Base-by-base conservation (phyloP, 805 yeast species). In the Sugiyamaella chiloensis region DNA sequence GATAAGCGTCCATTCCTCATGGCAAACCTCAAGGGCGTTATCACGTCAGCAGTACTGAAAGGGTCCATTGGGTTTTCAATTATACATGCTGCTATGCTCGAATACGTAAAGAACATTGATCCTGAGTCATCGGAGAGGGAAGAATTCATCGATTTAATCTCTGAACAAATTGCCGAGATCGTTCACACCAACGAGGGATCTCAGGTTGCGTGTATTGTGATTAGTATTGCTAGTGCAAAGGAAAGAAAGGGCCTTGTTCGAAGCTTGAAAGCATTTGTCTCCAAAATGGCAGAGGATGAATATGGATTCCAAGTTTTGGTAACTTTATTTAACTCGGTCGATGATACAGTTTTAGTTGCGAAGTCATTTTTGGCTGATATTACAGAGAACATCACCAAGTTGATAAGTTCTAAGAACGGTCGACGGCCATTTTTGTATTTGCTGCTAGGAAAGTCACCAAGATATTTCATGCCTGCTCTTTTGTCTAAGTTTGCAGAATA, bases 1-100 rank as follows among this genome's bases (percentile, higher is more conserved):
- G 97, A 90, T 63, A 88, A 87, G 74, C 79, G 85, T 65, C 82
- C 75, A 47, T 73, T 85, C 53, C 80, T 91, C 52, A 74, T 87
- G 59, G 74, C 77, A 57, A 91, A 91, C 67, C 74, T 91, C 65
- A 73, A 73, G 53, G 87, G 87, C 51, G 88, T 96, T 7, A 87
- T 91, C 52, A 81, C 84, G 29, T 90, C 96, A 2, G 85, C 96
- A 4, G 93, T 91, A 42, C 91, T 85, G 64, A 91, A 91, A 68
- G 98, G 98, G 4, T 88, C 96, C 2, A 85, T 95, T 21, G 98
- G 98, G 32, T 91, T 91, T 76, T 95, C 89, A 65, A 85, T 91
- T 55, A 78, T 91, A 64, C 98, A 91, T 66, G 96, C 96, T 31
- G 96, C 95, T 44, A 88, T 91, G 96, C 83, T 76, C 63, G 96